Evolutionary conservation across 306 rosid species (phyloP), one percentile per base, ranked within the genome.

Genomic region (Casuarina cunninghamiana): DNA sequence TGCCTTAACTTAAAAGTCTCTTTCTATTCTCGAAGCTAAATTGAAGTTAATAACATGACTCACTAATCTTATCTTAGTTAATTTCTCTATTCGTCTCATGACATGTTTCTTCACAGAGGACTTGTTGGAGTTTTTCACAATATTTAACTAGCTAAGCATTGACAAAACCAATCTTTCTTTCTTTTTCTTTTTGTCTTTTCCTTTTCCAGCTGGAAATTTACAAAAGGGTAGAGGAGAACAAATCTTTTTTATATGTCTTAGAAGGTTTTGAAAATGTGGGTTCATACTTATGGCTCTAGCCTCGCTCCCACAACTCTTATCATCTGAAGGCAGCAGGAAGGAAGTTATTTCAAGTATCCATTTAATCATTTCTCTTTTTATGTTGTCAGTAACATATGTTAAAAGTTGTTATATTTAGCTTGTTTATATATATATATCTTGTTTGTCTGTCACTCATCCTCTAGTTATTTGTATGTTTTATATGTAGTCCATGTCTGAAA

Each of bases 181-280:
- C 32, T 26, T 26, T 26, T 26, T 26, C 32, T 26, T 26, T 26
- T 26, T 26, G 32, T 68, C 51, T 35, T 79, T 7, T 67, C 71
- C 53, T 69, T 68, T 86, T 78, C 45, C 95, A 92, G 97, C 85
- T 92, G 78, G 90, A 91, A 66, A 84, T 88, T 86, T 88, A 88
- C 97, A 94, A 92, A 87, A 83, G 88, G 85, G 92, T 85, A 3
- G 90, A 78, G 69, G 90, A 95, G 83, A 92, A 88, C 87, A 89
- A 83, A 83, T 82, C 83, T 66, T 71, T 82, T 51, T 37, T 82
- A 58, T 94, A 87, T 55, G 58, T 48, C 73, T 73, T 94, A 76
- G 89, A 86, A 69, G 98, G 98, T 87, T 88, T 90, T 69, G 95
- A 88, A 74, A 84, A 86, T 80, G 84, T 94, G 73, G 97, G 97